phyloP scores from a whole-genome alignment of 495 filamentous ascomycete genomes.

The Achaetomiella virescens region DNA sequence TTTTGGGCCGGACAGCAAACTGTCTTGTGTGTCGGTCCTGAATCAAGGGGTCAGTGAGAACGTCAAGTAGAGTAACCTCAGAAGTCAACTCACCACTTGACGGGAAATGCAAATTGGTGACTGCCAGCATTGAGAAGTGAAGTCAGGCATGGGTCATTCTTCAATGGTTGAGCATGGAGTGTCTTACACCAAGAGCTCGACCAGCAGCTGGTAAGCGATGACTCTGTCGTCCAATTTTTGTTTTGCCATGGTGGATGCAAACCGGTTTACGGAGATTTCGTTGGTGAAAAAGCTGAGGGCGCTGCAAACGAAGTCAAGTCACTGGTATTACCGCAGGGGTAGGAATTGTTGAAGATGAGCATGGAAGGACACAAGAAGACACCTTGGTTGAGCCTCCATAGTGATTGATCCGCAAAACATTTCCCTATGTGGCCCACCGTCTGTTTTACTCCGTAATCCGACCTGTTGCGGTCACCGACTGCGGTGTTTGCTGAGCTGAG shows the following conservation, averaged over 20 bases:
- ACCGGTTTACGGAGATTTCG: not conserved
- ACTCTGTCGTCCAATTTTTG: not conserved
- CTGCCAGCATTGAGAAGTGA: not conserved
- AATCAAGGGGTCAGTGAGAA: not conserved
- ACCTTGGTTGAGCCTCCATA: too few relatives aligned
- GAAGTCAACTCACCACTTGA: not conserved
- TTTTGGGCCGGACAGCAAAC: not conserved
- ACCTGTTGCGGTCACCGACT: too few relatives aligned
- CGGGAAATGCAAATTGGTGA: not conserved
- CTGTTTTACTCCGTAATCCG: too few relatives aligned
- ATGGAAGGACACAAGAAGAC: too few relatives aligned
- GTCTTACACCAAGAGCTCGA: not conserved
- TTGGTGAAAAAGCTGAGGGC: too few relatives aligned
- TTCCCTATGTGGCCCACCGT: too few relatives aligned
- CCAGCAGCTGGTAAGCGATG: not conserved
- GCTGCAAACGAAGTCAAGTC: too few relatives aligned
- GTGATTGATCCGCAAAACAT: too few relatives aligned
- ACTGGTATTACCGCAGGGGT: too few relatives aligned
- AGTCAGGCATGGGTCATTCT: not conserved
- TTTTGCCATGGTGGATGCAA: not conserved
- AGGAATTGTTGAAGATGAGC: too few relatives aligned
- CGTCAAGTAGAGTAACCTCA: not conserved
- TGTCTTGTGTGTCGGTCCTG: not conserved
- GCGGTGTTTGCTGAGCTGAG: not conserved
- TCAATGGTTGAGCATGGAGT: not conserved